Evolutionary conservation across 805 yeast species (phyloP).

Genomic region (Metschnikowia aberdeeniae): DNA sequence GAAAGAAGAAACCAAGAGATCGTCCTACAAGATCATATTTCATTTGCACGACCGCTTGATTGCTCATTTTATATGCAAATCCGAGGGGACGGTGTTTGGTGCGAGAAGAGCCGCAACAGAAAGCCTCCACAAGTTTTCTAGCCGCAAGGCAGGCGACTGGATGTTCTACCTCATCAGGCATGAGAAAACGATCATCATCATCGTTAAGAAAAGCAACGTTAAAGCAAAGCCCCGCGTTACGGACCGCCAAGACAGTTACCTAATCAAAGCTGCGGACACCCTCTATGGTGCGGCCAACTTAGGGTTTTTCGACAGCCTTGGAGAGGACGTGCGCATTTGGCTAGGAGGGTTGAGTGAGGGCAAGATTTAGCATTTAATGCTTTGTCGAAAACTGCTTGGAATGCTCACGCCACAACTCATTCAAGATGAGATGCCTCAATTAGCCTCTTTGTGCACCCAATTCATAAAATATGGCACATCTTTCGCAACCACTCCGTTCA

Average conservation of each 20-base stretch:
- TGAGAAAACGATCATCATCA: slow-evolving; percentile 27
- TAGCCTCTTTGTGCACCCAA: slow-evolving; percentile 20
- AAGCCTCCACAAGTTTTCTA: slow-evolving; percentile 39
- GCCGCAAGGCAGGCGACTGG: slow-evolving; percentile 38
- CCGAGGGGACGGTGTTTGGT: slow-evolving; percentile 22
- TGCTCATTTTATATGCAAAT: slow-evolving; percentile 26
- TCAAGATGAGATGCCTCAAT: not conserved
- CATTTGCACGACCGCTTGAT: slow-evolving; percentile 38
- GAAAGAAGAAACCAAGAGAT: not conserved
- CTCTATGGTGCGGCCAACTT: slow-evolving; percentile 29
- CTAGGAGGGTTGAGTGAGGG: slow-evolving; percentile 24
- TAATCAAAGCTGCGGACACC: slow-evolving; percentile 20
- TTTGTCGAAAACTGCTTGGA: too few relatives aligned
- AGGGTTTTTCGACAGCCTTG: slow-evolving; percentile 39
- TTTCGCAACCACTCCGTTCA: slow-evolving; percentile 33
- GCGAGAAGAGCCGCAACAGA: slow-evolving; percentile 22
- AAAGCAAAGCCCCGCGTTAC: slow-evolving; percentile 13
- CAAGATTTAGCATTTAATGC: not conserved
- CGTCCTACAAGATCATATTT: slow-evolving; percentile 14
- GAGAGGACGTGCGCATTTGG: slow-evolving; percentile 42
- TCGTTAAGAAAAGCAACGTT: slow-evolving; percentile 32
- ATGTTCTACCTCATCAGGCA: slow-evolving; percentile 36
- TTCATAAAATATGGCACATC: slow-evolving; percentile 39
- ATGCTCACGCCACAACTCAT: too few relatives aligned
- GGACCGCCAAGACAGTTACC: slow-evolving; percentile 11